phyloP scores from a whole-genome alignment of 495 filamentous ascomycete species.

The Penicillium dipodomyicola region DNA sequence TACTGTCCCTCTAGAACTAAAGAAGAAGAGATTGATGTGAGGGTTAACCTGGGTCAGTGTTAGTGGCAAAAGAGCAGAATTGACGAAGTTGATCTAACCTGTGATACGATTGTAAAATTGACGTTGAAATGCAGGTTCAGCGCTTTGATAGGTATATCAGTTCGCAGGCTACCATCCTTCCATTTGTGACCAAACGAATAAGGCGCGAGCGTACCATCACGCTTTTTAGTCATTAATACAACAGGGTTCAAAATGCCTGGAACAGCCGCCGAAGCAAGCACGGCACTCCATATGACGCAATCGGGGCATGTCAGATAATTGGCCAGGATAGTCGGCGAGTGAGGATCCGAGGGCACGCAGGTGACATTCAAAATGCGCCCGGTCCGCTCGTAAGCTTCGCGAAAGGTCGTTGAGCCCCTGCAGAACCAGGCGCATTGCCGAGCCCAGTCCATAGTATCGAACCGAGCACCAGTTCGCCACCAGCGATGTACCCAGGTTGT shows the following conservation, averaged over 20 bases:
- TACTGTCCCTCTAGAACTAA: slow-evolving; percentile 85
- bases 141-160: slow-evolving; percentile 91
- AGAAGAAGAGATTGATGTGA: slow-evolving; percentile 98
- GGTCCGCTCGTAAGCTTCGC: slow-evolving; percentile 91
- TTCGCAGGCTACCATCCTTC: slow-evolving; percentile 93
- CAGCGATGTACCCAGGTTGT: slow-evolving; percentile 75
- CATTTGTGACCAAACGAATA: slow-evolving; percentile 97
- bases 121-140: slow-evolving; percentile 97
- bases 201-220: slow-evolving; percentile 68
- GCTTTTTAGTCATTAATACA: slow-evolving; percentile 91
- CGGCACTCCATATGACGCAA: slow-evolving; percentile 97
- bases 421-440: slow-evolving; percentile 82
- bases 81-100: slow-evolving; percentile 40
- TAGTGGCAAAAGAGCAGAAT: slow-evolving; percentile 9
- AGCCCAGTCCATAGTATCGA: slow-evolving; percentile 93
- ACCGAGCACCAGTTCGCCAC: slow-evolving; percentile 90
- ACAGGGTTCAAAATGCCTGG: slow-evolving; percentile 95
- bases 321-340: slow-evolving; percentile 84
- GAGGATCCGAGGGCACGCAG: slow-evolving; percentile 95
- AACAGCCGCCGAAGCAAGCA: slow-evolving; percentile 91
- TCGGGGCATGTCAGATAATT: slow-evolving; percentile 95
- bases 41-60: slow-evolving; percentile 67
- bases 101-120: slow-evolving; percentile 91
- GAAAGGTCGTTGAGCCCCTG: slow-evolving; percentile 85
- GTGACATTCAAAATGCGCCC: slow-evolving; percentile 93